These are phyloP conservation scores for Amanita exitialis DNA, from an alignment of 768 basidiomycete species.

Conservation along the genomic window DNA sequence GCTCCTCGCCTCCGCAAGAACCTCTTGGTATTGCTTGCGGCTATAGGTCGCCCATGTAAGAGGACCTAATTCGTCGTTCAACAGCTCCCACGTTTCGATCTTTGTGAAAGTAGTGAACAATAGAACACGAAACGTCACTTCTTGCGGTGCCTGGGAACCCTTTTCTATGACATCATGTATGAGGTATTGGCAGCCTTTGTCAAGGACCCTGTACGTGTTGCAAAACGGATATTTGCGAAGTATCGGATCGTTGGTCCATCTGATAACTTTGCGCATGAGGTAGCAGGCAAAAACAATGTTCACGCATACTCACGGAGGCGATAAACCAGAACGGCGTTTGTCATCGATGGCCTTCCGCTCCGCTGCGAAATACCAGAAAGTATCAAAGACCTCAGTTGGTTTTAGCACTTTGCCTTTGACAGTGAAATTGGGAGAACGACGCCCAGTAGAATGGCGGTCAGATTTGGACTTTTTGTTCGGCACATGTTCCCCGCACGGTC, in stretches of 20 bases:
- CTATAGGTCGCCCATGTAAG: constrained; percentile 55
- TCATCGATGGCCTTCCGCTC: constrained; percentile 52
- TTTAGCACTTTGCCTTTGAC: constrained; percentile 28
- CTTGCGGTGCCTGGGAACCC: constrained; percentile 47
- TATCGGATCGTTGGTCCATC: constrained; percentile 62
- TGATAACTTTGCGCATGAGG: constrained; percentile 12
- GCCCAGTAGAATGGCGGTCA: neutral
- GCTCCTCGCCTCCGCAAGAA: constrained; percentile 33
- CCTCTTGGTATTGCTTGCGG: constrained; percentile 37
- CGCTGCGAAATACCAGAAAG: constrained; percentile 48
- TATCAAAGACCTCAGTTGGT: constrained; percentile 47
- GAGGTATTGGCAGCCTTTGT: constrained; percentile 61
- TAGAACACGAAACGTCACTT: constrained; percentile 60
- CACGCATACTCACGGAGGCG: constrained; percentile 36
- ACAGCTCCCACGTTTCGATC: constrained; percentile 61
- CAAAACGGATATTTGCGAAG: constrained; percentile 52
- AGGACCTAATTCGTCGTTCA: constrained; percentile 40
- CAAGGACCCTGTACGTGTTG: constrained; percentile 67
- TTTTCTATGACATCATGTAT: constrained; percentile 60
- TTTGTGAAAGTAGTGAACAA: constrained; percentile 67
- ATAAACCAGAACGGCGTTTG: constrained; percentile 35
- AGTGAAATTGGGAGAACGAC: constrained; percentile 14
- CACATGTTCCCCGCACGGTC: neutral
- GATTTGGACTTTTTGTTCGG: neutral
- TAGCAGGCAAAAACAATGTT: neutral